A percentile compares a stretch with the other conserved stretches of the same genome.
phyloP scores from a whole-genome alignment of 176 grass and related monocot species.

The Poa pratensis region DNA sequence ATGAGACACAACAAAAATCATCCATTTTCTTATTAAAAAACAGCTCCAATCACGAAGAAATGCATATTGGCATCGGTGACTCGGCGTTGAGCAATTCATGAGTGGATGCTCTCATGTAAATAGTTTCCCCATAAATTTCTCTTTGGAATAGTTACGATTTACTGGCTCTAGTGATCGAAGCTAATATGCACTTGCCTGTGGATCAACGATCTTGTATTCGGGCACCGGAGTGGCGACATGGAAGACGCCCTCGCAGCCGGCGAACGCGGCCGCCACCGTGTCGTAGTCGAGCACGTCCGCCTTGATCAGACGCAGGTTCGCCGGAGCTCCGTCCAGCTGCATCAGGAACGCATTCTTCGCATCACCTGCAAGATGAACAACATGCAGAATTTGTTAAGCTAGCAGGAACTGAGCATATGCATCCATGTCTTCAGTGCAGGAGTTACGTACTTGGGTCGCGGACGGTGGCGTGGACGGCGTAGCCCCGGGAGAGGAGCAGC shows the following conservation, averaged over 20 bases:
- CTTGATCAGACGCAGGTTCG: conserved; percentile 55
- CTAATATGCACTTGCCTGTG: conserved; percentile 40
- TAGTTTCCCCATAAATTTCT: no score
- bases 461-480: conserved; percentile 67
- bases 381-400: background rate
- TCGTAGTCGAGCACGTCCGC: conserved; percentile 65
- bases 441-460: conserved; percentile 34
- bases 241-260: conserved; percentile 62
- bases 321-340: conserved; percentile 51
- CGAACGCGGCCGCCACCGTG: conserved; percentile 47
- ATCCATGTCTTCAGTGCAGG: no score
- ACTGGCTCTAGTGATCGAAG: background rate
- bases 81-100: background rate
- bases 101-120: no score
- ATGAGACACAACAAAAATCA: no score
- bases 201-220: conserved; percentile 30
- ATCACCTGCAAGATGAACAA: conserved; percentile 43
- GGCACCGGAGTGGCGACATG: conserved; percentile 67
- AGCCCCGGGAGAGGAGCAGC: conserved; percentile 60
- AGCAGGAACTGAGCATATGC: no score
- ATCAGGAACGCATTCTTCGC: conserved; percentile 53
- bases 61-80: background rate
- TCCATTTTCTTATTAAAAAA: background rate
- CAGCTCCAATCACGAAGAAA: background rate
- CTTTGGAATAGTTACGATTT: no score